Evolutionary conservation across 164 flowering plant genomes (phyloP), one percentile per base, ranked within the genome.

Genomic region (Stephania japonica): DNA sequence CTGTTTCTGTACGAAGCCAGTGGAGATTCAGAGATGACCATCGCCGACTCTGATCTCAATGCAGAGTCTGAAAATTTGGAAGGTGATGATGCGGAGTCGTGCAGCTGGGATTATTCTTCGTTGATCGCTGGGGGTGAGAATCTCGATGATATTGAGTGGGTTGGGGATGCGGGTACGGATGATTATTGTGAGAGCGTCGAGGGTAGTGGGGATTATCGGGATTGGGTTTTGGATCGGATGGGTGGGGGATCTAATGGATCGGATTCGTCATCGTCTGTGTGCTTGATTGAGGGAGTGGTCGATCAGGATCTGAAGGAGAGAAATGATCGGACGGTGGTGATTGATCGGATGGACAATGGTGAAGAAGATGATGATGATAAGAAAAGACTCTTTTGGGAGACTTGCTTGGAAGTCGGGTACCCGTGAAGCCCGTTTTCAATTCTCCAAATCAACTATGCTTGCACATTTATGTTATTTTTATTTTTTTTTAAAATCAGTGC

Each of bases 351-450:
- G 18, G 53, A 32, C 38, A 32, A 32, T 32, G 47, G 21, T 16
- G 59, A 67, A 62, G 75, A 32, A 32, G 65, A 68, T 47, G 75
- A 78, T 61, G 61, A 25, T 56, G 80, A 78, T 68, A 61, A 67
- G 72, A 75, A 67, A 71, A 78, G 53, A 72, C 41, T 75, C 19
- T 78, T 78, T 21, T 78, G 80, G 80, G 77, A 78, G 27, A 74
- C 69, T 41, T 78, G 77, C 21, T 74, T 75, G 65, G 72, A 8
- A 1, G 19, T 70, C 26, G 27, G 59, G 18, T 21, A 24, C 12
- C 19, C 44, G 13, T 44, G n/a, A 69, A 56, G 0, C 63, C 1
- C 38, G 38, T 32, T 32, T 32, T 32, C 38, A 32, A 32, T 32
- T n/a, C n/a, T n/a, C n/a, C n/a, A n/a, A n/a, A n/a, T n/a, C n/a